These are phyloP conservation scores for Crithidia mellificae DNA, from an alignment of 208 protist genomes.

Conservation along the genomic window DNA sequence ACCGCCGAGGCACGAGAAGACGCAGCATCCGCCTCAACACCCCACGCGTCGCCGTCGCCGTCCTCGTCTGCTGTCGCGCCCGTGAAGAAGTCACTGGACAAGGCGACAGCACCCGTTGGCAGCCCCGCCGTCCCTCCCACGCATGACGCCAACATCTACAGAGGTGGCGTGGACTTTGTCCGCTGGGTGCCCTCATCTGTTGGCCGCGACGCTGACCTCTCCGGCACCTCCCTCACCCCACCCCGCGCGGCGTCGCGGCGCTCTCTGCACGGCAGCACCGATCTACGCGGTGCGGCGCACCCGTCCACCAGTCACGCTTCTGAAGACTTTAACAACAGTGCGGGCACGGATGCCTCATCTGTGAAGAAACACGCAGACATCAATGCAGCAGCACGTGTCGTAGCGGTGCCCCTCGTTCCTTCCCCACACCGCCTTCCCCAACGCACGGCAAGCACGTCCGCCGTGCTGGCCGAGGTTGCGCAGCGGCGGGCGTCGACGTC, in stretches of 20 bases:
- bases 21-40: too few relatives aligned
- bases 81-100: background rate
- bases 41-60: too few relatives aligned
- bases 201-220: constrained; percentile 1
- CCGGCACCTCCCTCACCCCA: constrained; percentile 1
- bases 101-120: background rate
- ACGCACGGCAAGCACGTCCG: background rate
- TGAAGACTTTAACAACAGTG: too few relatives aligned
- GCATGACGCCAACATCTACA: background rate
- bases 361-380: too few relatives aligned
- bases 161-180: constrained; percentile 24
- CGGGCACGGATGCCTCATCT: too few relatives aligned
- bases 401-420: constrained; percentile 19
- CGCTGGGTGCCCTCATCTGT: constrained; percentile 21
- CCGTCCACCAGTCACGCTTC: too few relatives aligned
- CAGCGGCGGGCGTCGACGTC: background rate
- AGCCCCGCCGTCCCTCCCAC: background rate
- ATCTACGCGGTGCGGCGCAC: too few relatives aligned
- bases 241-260: too few relatives aligned
- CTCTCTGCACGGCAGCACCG: background rate
- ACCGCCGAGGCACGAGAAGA: too few relatives aligned
- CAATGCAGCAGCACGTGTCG: background rate
- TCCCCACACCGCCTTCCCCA: background rate
- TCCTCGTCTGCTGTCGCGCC: too few relatives aligned
- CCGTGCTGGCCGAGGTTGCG: constrained; percentile 11